These are phyloP conservation scores for Coelastrella sp. DNA, from an alignment of 139 green algal genomes.

Conservation along the genomic window DNA sequence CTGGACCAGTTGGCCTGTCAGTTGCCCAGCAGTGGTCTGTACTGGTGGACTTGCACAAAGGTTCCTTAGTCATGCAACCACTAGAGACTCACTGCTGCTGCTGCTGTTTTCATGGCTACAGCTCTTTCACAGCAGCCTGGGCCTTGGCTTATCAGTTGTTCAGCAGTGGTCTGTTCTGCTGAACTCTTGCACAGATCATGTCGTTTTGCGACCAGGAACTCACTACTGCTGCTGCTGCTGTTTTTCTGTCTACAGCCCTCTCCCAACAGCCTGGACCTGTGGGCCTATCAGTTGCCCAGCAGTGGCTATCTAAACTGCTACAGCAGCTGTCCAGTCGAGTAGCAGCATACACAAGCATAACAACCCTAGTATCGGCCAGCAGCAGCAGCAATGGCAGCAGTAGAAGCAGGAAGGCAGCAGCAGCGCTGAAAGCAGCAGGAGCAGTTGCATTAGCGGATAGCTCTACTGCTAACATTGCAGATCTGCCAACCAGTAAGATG, in stretches of 20 bases:
- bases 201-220: no score
- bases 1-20: conserved; percentile 64
- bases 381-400: not conserved
- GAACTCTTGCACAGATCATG: no score
- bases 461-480: not conserved
- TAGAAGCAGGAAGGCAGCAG: conserved; percentile 1
- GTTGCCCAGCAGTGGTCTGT: conserved; percentile 72
- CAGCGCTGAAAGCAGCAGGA: not conserved
- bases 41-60: no score
- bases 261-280: conserved; percentile 50
- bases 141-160: no score
- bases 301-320: conserved; percentile 80
- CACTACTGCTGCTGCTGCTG: conserved; percentile 38
- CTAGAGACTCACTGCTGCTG: no score
- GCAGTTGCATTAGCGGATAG: conserved; percentile 1
- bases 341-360: conserved; percentile 59
- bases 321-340: conserved; percentile 65
- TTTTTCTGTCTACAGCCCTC: conserved; percentile 52
- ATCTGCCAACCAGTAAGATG: not conserved
- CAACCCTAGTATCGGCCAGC: not conserved
- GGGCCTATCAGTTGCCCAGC: conserved; percentile 72
- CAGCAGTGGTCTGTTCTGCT: no score
- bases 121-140: not conserved
- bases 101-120: no score
- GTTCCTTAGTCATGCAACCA: no score